These are phyloP conservation scores for Porphyrellus cyaneotinctus DNA, from an alignment of 768 basidiomycete genomes.

Conservation along the genomic window DNA sequence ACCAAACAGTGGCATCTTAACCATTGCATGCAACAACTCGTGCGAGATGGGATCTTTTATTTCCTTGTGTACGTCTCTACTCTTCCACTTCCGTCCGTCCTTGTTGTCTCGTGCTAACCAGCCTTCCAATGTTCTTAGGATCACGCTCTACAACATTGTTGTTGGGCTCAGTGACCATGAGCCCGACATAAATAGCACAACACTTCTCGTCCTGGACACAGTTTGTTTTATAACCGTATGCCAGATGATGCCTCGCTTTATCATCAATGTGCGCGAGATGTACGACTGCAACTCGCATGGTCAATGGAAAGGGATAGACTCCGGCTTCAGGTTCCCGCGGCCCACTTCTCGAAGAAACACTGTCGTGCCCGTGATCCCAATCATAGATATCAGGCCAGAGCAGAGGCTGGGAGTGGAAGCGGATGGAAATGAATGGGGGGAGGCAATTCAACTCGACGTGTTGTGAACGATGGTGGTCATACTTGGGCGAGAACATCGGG, in stretches of 20 bases:
- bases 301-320: neutral
- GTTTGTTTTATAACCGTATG: neutral
- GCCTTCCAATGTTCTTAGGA: neutral
- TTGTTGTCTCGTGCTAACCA: neutral
- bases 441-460: neutral
- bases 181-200: neutral
- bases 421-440: neutral
- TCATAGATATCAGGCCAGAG: neutral
- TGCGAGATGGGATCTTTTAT: neutral
- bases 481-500: too few species aligned
- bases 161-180: neutral
- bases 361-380: neutral
- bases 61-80: neutral
- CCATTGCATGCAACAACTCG: neutral
- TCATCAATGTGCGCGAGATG: neutral
- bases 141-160: neutral
- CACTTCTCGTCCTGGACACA: neutral
- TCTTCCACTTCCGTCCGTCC: neutral
- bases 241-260: neutral
- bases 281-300: neutral
- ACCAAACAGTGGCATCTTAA: neutral
- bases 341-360: neutral
- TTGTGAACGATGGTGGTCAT: neutral
- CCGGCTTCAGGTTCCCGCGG: neutral
- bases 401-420: neutral